A percentile compares a stretch with the other conserved stretches of the same genome.
Conservation (phyloP, 2,329 filamentous ascomycete genomes). For the Cucurbitaria berberidis region DNA sequence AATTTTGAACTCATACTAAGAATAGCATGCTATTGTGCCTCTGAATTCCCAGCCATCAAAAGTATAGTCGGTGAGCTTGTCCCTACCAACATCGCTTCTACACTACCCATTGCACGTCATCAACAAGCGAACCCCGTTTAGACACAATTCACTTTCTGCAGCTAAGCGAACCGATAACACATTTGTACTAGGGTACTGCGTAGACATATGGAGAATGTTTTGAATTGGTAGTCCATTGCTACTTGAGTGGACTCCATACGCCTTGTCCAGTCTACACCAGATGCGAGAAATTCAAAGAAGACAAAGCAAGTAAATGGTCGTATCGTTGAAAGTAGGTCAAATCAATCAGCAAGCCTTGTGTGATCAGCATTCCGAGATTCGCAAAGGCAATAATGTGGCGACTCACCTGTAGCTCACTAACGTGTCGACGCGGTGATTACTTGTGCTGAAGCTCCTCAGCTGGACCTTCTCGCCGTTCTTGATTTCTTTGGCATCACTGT, state of each 20-base stretch:
- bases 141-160: not conserved
- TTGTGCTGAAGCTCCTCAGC: constrained; percentile 93
- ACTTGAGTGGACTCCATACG: not conserved
- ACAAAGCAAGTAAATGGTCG: not conserved
- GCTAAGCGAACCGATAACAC: not conserved
- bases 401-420: constrained; percentile 82
- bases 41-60: too few species aligned
- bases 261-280: not conserved
- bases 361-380: constrained; percentile 10
- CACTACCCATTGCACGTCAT: too few species aligned
- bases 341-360: constrained; percentile 33
- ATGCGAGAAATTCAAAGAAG: not conserved
- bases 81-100: too few species aligned
- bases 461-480: constrained; percentile 93
- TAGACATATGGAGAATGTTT: not conserved
- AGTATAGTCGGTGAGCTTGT: too few species aligned
- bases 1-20: too few species aligned
- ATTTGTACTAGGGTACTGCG: not conserved
- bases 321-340: too few species aligned
- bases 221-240: not conserved
- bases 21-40: too few species aligned
- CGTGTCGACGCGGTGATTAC: constrained; percentile 91
- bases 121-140: too few species aligned
- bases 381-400: not conserved
- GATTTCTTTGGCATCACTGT: constrained; percentile 98